Percentiles rank a stretch among this genome's conserved stretches.
Evolutionary conservation across 164 flowering plant species (phyloP).

Genomic region (Berberis thunbergii): DNA sequence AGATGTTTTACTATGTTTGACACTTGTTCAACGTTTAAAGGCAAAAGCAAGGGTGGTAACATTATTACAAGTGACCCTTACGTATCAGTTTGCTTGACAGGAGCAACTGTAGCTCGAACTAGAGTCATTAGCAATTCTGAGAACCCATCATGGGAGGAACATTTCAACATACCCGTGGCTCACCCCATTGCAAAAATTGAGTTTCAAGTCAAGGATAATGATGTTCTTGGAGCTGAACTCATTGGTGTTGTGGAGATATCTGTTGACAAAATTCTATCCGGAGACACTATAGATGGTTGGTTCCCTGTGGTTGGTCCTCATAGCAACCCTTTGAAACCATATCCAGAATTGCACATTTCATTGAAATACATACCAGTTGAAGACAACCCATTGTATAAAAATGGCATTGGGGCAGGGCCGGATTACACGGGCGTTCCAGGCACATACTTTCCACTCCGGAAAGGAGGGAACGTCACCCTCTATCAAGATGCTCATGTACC

Average conservation of each 20-base stretch:
- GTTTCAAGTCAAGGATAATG: conserved; percentile 75
- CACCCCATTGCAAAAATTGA: conserved; percentile 51
- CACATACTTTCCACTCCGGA: conserved; percentile 56
- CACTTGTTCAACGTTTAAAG: conserved; percentile 20
- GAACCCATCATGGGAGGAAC: conserved; percentile 70
- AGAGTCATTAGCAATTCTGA: conserved; percentile 51
- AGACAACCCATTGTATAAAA: conserved; percentile 32
- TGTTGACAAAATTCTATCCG: conserved; percentile 34
- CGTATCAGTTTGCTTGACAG: conserved; percentile 61
- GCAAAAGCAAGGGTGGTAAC: conserved; percentile 14
- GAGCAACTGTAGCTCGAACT: conserved; percentile 70
- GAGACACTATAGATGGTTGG: conserved; percentile 45
- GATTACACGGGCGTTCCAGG: conserved; percentile 44
- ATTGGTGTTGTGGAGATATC: conserved; percentile 54
- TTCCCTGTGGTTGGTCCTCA: conserved; percentile 38
- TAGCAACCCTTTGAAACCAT: conserved; percentile 31
- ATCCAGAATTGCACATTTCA: conserved; percentile 42
- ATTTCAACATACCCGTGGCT: conserved; percentile 48
- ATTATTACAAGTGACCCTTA: conserved; percentile 75
- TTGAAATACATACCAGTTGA: conserved; percentile 45
- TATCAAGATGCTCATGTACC: conserved; percentile 79
- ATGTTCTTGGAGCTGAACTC: conserved; percentile 63
- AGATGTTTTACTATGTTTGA: conserved; percentile 37
- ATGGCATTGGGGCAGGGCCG: conserved; percentile 48
- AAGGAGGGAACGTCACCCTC: conserved; percentile 53